Evolutionary conservation across 1,284 basidiomycete species (phyloP).

Genomic region (Ustilago nuda): DNA sequence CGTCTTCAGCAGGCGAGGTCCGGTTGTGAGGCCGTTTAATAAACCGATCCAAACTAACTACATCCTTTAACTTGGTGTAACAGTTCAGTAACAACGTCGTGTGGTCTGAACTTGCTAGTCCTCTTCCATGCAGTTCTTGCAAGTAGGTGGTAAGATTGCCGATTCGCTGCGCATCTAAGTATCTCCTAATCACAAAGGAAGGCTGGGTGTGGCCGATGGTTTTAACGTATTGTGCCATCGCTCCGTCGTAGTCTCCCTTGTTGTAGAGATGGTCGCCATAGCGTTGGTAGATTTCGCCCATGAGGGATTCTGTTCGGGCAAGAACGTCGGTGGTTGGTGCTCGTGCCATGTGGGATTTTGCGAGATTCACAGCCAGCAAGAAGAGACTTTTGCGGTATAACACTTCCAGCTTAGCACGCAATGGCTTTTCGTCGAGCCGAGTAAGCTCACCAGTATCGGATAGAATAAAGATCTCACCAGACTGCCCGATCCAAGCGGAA

Average conservation of each 20-base stretch:
- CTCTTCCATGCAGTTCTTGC: slow-evolving; percentile 89
- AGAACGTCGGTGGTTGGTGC: slow-evolving; percentile 37
- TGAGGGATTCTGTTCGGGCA: slow-evolving; percentile 50
- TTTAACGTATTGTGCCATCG: slow-evolving; percentile 90
- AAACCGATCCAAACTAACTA: slow-evolving; percentile 86
- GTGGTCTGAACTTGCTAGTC: slow-evolving; percentile 93
- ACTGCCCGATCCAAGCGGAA: slow-evolving; percentile 34
- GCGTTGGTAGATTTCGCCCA: slow-evolving; percentile 71
- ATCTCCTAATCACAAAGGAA: slow-evolving; percentile 96
- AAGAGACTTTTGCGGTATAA: slow-evolving; percentile 63
- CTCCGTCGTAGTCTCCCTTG: slow-evolving; percentile 91
- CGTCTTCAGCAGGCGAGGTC: slow-evolving; percentile 10
- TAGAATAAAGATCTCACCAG: slow-evolving; percentile 57
- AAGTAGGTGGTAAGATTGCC: slow-evolving; percentile 94
- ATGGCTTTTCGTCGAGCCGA: slow-evolving; percentile 57
- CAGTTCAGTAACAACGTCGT: slow-evolving; percentile 83
- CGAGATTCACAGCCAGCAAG: slow-evolving; percentile 62
- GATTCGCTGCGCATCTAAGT: slow-evolving; percentile 94
- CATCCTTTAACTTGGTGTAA: slow-evolving; percentile 95
- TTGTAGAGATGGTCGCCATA: slow-evolving; percentile 92
- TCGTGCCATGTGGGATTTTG: slow-evolving; percentile 52
- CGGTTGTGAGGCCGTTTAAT: slow-evolving; percentile 74
- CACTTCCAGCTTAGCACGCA: slow-evolving; percentile 61
- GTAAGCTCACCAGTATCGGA: slow-evolving; percentile 48
- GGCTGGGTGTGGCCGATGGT: slow-evolving; percentile 90